Percentiles rank a stretch among this genome's conserved stretches.
These are phyloP conservation scores for Diospyros kaki DNA, from an alignment of 148 eudicot genomes.

Conservation along the genomic window DNA sequence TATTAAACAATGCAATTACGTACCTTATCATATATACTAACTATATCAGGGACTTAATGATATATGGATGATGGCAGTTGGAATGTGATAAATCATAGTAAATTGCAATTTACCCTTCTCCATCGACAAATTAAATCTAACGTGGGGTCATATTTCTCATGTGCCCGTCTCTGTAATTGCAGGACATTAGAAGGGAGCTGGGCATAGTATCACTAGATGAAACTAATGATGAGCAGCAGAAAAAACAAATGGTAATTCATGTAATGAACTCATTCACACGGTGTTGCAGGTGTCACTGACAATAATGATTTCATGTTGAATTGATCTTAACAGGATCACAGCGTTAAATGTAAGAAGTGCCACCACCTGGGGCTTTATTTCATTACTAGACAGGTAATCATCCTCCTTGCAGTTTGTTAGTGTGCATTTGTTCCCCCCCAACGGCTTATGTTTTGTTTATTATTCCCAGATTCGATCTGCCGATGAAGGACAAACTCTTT, in stretches of 20 bases:
- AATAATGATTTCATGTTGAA: slow-evolving; percentile 5
- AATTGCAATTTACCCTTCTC: not conserved
- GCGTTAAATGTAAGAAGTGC: slow-evolving; percentile 36
- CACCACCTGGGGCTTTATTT: slow-evolving; percentile 32
- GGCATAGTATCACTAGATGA: too few species aligned
- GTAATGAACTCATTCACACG: not conserved
- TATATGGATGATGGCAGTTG: too few species aligned
- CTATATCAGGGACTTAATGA: not conserved
- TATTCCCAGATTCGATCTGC: slow-evolving; percentile 40
- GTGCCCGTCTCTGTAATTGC: slow-evolving; percentile 4
- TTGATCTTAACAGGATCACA: slow-evolving; percentile 30
- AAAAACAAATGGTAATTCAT: too few species aligned
- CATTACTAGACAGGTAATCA: slow-evolving; percentile 35
- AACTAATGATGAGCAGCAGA: too few species aligned
- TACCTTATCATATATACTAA: not conserved
- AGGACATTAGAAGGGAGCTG: slow-evolving; percentile 39
- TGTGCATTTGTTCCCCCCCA: not conserved
- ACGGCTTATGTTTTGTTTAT: not conserved
- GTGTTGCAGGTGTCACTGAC: not conserved
- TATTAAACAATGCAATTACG: not conserved
- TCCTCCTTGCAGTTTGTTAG: not conserved
- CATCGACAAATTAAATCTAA: not conserved
- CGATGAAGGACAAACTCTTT: slow-evolving; percentile 55
- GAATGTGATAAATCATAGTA: not conserved
- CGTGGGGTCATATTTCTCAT: not conserved